A percentile compares a stretch with the other conserved stretches of the same genome.
These are phyloP conservation scores for Malassezia obtusa DNA, from an alignment of 1,284 basidiomycete species.

Conservation along the genomic window DNA sequence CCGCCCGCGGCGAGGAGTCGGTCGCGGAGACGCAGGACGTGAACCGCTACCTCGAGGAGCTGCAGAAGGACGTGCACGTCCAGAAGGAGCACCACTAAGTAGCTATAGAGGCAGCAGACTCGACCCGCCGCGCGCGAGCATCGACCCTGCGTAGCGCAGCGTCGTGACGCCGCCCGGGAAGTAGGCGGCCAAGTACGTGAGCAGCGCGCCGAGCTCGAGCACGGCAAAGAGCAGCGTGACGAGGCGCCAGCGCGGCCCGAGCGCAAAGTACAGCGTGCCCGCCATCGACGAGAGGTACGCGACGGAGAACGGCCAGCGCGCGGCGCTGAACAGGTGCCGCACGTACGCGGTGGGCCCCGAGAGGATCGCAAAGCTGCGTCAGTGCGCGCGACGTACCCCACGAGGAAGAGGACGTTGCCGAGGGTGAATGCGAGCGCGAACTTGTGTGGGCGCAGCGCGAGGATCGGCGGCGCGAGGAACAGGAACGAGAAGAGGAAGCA, in stretches of 20 bases:
- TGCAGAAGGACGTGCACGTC: constrained; percentile 37
- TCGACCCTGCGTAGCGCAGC: constrained; percentile 37
- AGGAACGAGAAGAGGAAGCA: constrained; percentile 94
- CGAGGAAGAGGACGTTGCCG: constrained; percentile 43
- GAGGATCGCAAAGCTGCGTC: constrained; percentile 36
- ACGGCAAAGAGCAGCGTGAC: constrained; percentile 36
- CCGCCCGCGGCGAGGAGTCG: constrained; percentile 21
- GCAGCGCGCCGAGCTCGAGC: constrained; percentile 34
- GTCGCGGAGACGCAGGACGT: constrained; percentile 40
- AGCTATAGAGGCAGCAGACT: constrained; percentile 34
- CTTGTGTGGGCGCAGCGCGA: constrained; percentile 51
- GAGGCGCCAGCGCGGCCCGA: constrained; percentile 36
- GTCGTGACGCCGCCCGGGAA: constrained; percentile 44
- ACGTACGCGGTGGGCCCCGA: constrained; percentile 42
- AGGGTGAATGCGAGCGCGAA: constrained; percentile 45
- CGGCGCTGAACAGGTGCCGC: constrained; percentile 47
- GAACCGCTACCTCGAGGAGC: constrained; percentile 46
- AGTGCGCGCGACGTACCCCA: constrained; percentile 31
- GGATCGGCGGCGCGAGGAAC: constrained; percentile 62
- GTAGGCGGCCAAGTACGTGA: constrained; percentile 42
- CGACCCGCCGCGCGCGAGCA: constrained; percentile 36
- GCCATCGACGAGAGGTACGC: constrained; percentile 38
- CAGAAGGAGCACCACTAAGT: constrained; percentile 39
- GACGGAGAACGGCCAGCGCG: constrained; percentile 56
- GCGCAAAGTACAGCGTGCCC: constrained; percentile 45